Percentiles rank a stretch among this genome's conserved stretches.
These are phyloP conservation scores for Colletotrichum caudatum DNA, from an alignment of 2,329 filamentous ascomycete genomes.

Conservation along the genomic window DNA sequence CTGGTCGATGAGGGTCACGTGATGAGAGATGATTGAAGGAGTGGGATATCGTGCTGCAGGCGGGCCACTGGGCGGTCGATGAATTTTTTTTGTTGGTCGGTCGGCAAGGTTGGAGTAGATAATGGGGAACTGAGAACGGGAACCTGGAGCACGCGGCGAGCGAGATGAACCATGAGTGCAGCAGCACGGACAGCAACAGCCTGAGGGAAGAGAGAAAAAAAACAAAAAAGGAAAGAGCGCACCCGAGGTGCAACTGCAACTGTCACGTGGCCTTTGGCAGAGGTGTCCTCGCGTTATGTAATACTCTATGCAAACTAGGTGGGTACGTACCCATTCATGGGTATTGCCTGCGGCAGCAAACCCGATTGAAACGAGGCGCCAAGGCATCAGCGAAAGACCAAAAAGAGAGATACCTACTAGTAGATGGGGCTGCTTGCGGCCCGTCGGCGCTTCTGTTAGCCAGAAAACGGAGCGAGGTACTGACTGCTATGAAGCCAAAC, in stretches of 20 bases:
- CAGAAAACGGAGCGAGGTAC: constrained; percentile 35
- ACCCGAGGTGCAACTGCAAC: background rate
- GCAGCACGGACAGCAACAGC: background rate
- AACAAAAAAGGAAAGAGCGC: background rate
- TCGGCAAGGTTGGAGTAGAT: constrained; percentile 32
- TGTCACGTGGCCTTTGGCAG: constrained; percentile 5
- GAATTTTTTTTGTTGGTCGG: constrained; percentile 34
- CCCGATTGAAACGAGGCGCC: constrained; percentile 4
- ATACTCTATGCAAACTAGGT: background rate
- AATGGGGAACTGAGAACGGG: constrained; percentile 28
- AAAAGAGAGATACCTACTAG: too few species aligned
- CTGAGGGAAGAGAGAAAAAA: background rate
- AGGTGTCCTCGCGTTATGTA: background rate
- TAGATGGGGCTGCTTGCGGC: constrained; percentile 32
- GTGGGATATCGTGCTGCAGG: constrained; percentile 19
- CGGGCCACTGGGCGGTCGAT: constrained; percentile 33
- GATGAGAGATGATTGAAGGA: constrained; percentile 23
- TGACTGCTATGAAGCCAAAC: background rate
- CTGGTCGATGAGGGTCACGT: constrained; percentile 26
- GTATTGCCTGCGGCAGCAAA: background rate
- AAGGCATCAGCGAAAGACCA: constrained; percentile 15
- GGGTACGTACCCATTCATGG: background rate
- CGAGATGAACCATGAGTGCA: constrained; percentile 27
- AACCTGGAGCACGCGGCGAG: constrained; percentile 36
- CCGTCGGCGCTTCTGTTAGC: constrained; percentile 36